A percentile compares a stretch with the other conserved stretches of the same genome.
Evolutionary conservation across 2,329 filamentous ascomycete genomes (phyloP).

Genomic region (Monosporascus sp.): DNA sequence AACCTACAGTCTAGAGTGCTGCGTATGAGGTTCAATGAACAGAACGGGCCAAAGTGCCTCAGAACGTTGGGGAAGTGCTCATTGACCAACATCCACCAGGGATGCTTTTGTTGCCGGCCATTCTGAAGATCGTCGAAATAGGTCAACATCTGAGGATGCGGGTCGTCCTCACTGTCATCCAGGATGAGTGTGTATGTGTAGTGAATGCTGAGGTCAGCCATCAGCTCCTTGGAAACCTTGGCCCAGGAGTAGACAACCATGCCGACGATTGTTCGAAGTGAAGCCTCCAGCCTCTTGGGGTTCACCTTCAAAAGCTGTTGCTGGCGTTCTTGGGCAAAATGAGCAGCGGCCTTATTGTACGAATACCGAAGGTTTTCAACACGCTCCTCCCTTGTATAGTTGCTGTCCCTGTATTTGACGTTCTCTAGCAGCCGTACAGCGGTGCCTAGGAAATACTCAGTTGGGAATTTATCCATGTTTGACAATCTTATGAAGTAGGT

Average conservation of each 20-base stretch:
- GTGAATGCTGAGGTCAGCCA: slow-evolving; percentile 15
- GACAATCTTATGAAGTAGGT: too few species aligned
- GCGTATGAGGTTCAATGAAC: slow-evolving; percentile 12
- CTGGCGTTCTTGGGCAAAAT: slow-evolving; percentile 12
- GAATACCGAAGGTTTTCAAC: slow-evolving; percentile 8
- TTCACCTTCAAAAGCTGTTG: slow-evolving; percentile 6
- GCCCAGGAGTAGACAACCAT: slow-evolving; percentile 25
- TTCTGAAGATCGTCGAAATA: slow-evolving; percentile 13
- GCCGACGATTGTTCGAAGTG: slow-evolving; percentile 19
- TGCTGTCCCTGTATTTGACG: slow-evolving; percentile 13
- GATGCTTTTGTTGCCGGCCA: slow-evolving; percentile 9
- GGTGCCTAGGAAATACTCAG: background rate
- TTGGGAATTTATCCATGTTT: too few species aligned
- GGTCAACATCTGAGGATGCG: slow-evolving; percentile 8
- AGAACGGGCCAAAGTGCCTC: slow-evolving; percentile 13
- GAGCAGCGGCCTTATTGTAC: slow-evolving; percentile 11
- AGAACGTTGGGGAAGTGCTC: slow-evolving; percentile 14
- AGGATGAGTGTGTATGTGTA: slow-evolving; percentile 15
- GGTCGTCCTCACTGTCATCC: slow-evolving; percentile 12
- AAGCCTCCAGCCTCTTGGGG: slow-evolving; percentile 8
- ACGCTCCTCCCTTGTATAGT: slow-evolving; percentile 10
- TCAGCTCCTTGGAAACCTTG: slow-evolving; percentile 14
- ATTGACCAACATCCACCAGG: slow-evolving; percentile 13
- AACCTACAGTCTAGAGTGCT: slow-evolving; percentile 3
- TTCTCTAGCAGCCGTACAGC: slow-evolving; percentile 11